A percentile compares a stretch with the other conserved stretches of the same genome.
Conservation (phyloP, 148 eudicot genomes). For the Rhododendron henanense region DNA sequence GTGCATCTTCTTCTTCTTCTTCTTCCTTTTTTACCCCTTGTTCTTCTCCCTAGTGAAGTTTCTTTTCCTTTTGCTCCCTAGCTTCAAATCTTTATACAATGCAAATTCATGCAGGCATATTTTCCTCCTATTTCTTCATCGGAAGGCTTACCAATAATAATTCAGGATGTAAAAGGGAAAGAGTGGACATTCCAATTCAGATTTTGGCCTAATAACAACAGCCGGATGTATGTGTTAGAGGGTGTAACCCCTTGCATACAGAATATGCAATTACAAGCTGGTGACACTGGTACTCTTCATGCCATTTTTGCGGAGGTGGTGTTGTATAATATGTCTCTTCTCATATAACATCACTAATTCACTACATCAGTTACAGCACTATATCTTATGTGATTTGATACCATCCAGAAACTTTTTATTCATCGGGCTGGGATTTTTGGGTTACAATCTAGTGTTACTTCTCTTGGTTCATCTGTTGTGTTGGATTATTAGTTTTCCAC, state of each 20-base stretch:
- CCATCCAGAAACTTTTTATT: neutral
- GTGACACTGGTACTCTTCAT: conserved; percentile 75
- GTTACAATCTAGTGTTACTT: conserved; percentile 2
- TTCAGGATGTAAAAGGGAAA: conserved; percentile 92
- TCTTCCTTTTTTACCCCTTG: neutral
- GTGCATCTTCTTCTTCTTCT: conserved; percentile 6
- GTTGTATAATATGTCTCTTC: neutral
- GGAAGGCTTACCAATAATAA: conserved; percentile 80
- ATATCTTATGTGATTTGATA: neutral
- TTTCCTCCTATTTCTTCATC: conserved; percentile 88
- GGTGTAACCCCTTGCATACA: conserved; percentile 98
- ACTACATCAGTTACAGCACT: neutral
- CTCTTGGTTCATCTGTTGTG: conserved; percentile 3
- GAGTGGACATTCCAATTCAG: conserved; percentile 99
- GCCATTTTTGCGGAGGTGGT: neutral
- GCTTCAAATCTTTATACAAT: neutral
- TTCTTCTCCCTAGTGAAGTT: neutral
- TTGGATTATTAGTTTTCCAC: neutral
- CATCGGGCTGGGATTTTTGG: neutral
- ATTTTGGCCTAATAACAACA: conserved; percentile 98
- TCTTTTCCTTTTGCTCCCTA: neutral
- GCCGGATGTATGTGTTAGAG: conserved; percentile 99
- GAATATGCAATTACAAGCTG: conserved; percentile 93
- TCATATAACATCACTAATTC: neutral
- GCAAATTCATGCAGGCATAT: conserved; percentile 62